Evolutionary conservation across 1,284 basidiomycete genomes (phyloP), one percentile per base, ranked within the genome.

Genomic region (Leccinum huronense): DNA sequence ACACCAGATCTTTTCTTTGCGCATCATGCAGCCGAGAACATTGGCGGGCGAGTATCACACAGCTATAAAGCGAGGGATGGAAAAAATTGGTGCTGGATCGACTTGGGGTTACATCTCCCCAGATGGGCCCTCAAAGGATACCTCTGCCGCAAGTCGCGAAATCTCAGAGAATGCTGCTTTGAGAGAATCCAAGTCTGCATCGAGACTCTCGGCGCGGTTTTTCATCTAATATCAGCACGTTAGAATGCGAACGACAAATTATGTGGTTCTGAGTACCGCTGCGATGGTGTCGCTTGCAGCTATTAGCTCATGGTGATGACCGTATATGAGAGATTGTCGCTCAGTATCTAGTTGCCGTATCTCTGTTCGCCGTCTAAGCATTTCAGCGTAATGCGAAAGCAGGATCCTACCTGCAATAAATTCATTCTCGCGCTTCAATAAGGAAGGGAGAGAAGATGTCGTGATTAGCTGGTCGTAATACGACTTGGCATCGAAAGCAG

Each of bases 291-390:
- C 93, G 68, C 90, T 93, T 1, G 94, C 95, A 1, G 92, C 91
- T 57, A 97, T 95, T 23, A 97, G 86, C 71, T 97, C 94, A 69
- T 95, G 94, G 72, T 97, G 94, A 71, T 97, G 94, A 69, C 97
- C 95, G 75, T 97, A 97, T 3, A 97, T 95, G 45, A 97, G 80
- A 23, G 91, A 91, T 74, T 97, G 95, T 36, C 93, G 83, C 73
- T 96, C 94, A 69, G 90, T 88, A 65, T 96, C 93, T 5, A 97
- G 79, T 68, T 95, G 86, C 54, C 92, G 83, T 65, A 97, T 95
- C 76, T 95, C 93, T 91, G 67, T 11, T 59, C 14, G 4, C 9
- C 53, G 61, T 40, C 8, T 74, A 40, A 61, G 62, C 59, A 64
- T 62, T 57, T 59, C 51, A 42, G 34, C 8, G 16, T 68, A 72